Evolutionary conservation across 345 rosid species (phyloP).

Genomic region (rapeseed (Brassica napus)): Da-Ae NC_063445.1:7931501-7932000

Average conservation of each 20-base stretch:
- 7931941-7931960: neutral
- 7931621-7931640: conserved; percentile 41
- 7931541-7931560: conserved; percentile 97
- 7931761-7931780: conserved; percentile 86
- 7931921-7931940: neutral
- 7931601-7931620: conserved; percentile 94
- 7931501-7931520: neutral
- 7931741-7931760: conserved; percentile 85
- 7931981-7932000: conserved; percentile 83
- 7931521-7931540: conserved; percentile 16
- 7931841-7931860: conserved; percentile 99
- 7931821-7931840: conserved; percentile 98
- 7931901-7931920: neutral
- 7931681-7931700: neutral
- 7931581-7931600: conserved; percentile 92
- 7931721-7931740: conserved; percentile 48
- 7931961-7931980: conserved; percentile 75
- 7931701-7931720: conserved; percentile 1
- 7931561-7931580: conserved; percentile 89
- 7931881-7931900: neutral
- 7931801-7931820: conserved; percentile 98
- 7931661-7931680: conserved; percentile 4
- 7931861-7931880: neutral
- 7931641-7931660: neutral
- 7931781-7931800: conserved; percentile 66